Percentiles rank a stretch among this genome's conserved stretches.
These are phyloP conservation scores for Diplocarpon mali DNA, from an alignment of 2,329 filamentous ascomycete species.

Conservation along the genomic window DNA sequence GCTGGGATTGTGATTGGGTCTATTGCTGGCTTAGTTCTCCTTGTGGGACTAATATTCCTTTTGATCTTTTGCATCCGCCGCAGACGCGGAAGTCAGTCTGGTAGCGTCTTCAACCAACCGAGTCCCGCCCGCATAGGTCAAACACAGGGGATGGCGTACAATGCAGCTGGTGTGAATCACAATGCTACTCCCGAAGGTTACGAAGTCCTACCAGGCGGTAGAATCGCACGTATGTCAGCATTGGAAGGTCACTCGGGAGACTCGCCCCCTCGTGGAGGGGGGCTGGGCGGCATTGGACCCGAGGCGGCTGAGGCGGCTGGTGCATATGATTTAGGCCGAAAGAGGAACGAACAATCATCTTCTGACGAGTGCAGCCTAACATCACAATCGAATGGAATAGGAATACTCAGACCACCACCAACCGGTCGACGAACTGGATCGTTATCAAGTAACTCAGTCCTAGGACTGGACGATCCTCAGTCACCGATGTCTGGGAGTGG, in stretches of 20 bases:
- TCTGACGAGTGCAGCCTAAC: conserved; percentile 67
- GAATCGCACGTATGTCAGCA: conserved; percentile 92
- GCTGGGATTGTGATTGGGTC: conserved; percentile 83
- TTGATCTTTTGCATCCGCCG: conserved; percentile 37
- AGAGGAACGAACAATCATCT: conserved; percentile 47
- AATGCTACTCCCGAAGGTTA: conserved; percentile 38
- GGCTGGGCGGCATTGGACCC: conserved; percentile 15
- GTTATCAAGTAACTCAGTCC: conserved; percentile 70
- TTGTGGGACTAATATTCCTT: conserved; percentile 59
- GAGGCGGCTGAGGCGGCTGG: conserved; percentile 37
- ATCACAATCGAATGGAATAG: conserved; percentile 47
- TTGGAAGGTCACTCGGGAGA: conserved; percentile 64
- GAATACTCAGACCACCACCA: conserved; percentile 47
- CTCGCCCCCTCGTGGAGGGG: conserved; percentile 32
- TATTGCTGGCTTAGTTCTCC: conserved; percentile 55
- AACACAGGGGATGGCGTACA: conserved; percentile 31
- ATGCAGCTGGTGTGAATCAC: conserved; percentile 28
- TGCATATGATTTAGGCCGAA: conserved; percentile 36
- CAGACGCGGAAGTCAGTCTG: conserved; percentile 47
- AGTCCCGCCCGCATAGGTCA: conserved; percentile 45
- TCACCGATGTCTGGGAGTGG: conserved; percentile 60
- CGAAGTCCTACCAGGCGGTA: conserved; percentile 71
- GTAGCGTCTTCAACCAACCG: conserved; percentile 82
- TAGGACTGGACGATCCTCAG: conserved; percentile 56
- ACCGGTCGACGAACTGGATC: conserved; percentile 69